Conservation (phyloP, 2,329 filamentous ascomycete genomes). For the Pseudogymnoascus sp. region DNA sequence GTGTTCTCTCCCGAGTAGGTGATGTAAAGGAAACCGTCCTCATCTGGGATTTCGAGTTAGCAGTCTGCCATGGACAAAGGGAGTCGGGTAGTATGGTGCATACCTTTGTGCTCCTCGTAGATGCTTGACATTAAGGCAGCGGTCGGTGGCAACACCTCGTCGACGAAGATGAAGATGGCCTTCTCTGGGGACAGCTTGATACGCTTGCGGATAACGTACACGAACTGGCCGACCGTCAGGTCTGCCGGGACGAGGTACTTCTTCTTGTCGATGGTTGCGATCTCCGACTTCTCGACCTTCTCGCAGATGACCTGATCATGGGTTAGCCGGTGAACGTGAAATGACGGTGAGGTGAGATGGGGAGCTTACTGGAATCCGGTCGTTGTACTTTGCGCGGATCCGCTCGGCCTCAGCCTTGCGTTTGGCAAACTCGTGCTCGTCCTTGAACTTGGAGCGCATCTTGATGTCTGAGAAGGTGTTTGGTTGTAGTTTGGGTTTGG, state of each 20-base stretch:
- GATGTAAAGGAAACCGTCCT: conserved; percentile 88
- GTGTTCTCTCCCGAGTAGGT: conserved; percentile 99
- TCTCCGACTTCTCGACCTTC: conserved; percentile 98
- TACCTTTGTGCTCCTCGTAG: conserved; percentile 91
- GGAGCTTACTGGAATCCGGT: conserved; percentile 83
- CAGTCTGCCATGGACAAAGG: background rate
- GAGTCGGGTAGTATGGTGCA: background rate
- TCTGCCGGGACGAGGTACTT: conserved; percentile 98
- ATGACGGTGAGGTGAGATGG: conserved; percentile 24
- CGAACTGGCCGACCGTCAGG: conserved; percentile 97
- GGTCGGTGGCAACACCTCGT: conserved; percentile 93
- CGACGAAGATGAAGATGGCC: conserved; percentile 99
- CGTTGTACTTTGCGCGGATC: conserved; percentile 86
- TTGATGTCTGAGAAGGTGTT: conserved; percentile 36
- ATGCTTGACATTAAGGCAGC: conserved; percentile 98
- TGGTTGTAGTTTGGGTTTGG: conserved; percentile 8
- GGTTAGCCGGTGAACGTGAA: conserved; percentile 21
- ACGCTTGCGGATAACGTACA: conserved; percentile 99
- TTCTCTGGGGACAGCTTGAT: conserved; percentile 99
- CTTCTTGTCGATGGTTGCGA: conserved; percentile 99
- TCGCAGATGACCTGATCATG: conserved; percentile 84
- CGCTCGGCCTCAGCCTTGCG: conserved; percentile 99
- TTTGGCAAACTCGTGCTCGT: conserved; percentile 99
- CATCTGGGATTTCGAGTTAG: conserved; percentile 32
- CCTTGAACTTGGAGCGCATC: conserved; percentile 99